Percentiles rank a stretch among this genome's conserved stretches.
These are phyloP conservation scores for Paramecium sexaurelia DNA, from an alignment of 73 alveolate species.

Conservation along the genomic window DNA sequence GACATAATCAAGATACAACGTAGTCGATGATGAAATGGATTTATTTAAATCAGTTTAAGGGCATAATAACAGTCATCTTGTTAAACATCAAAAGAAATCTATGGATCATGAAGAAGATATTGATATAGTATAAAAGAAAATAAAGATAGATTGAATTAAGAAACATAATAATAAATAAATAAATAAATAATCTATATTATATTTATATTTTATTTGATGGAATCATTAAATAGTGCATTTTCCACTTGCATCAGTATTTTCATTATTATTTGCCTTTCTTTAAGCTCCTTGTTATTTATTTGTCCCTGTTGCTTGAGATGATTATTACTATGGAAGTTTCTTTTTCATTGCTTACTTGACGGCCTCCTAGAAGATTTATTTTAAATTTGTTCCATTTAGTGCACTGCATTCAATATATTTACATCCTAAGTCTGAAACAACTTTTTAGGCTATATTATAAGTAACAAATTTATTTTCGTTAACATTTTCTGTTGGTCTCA, in stretches of 20 bases:
- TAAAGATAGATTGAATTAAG: background rate
- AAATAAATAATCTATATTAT: background rate
- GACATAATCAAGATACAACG: no score
- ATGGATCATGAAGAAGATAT: background rate
- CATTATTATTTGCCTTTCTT: background rate
- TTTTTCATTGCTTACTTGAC: constrained; percentile 23
- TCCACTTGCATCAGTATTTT: background rate
- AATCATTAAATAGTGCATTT: background rate
- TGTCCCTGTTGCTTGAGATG: background rate
- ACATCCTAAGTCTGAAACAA: constrained; percentile 47
- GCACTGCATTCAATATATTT: constrained; percentile 62
- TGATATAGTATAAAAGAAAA: background rate
- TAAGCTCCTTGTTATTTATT: background rate
- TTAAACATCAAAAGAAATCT: background rate
- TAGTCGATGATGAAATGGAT: background rate
- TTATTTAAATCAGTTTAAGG: background rate
- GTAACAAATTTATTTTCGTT: constrained; percentile 12
- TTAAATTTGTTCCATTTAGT: constrained; percentile 35
- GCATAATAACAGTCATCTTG: background rate
- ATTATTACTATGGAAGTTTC: background rate
- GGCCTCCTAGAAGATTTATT: constrained; percentile 52
- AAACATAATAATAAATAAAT: no score
- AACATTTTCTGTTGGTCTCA: constrained; percentile 53
- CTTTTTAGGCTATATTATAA: constrained; percentile 16
- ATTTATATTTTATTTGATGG: background rate